Percentiles rank a stretch among this genome's conserved stretches.
Evolutionary conservation across 2,329 filamentous ascomycete genomes (phyloP).

Genomic region (Ilyonectria destructans): DNA sequence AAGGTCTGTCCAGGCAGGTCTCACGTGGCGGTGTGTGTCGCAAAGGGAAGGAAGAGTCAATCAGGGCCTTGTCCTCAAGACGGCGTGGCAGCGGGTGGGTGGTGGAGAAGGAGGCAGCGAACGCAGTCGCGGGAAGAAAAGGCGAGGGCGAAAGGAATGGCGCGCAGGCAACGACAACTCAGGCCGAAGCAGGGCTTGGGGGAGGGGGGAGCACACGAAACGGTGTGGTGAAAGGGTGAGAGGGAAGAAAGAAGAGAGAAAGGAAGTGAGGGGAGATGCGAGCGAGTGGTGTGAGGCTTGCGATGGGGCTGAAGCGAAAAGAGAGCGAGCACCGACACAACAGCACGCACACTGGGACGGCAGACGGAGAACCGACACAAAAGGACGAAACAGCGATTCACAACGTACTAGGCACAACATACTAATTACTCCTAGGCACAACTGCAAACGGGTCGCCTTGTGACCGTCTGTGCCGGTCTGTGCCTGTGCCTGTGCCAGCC

Average conservation of each 20-base stretch:
- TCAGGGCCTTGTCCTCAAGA: slow-evolving; percentile 40
- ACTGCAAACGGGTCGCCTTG: slow-evolving; percentile 1
- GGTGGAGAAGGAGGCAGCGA: slow-evolving; percentile 26
- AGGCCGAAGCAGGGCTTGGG: slow-evolving; percentile 42
- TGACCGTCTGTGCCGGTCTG: neutral
- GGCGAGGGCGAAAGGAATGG: slow-evolving; percentile 36
- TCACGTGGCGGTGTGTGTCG: slow-evolving; percentile 32
- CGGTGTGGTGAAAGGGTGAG: slow-evolving; percentile 37
- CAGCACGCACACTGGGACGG: neutral
- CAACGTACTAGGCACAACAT: neutral
- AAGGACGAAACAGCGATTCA: slow-evolving; percentile 13
- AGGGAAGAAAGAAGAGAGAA: slow-evolving; percentile 26
- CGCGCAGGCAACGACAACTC: slow-evolving; percentile 45
- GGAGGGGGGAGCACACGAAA: slow-evolving; percentile 20
- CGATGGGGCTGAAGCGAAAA: slow-evolving; percentile 17
- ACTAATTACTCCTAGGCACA: neutral
- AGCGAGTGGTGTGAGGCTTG: slow-evolving; percentile 21
- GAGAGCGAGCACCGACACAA: slow-evolving; percentile 6
- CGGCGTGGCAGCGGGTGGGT: slow-evolving; percentile 12
- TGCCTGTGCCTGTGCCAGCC: slow-evolving; percentile 8
- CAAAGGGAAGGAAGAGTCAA: slow-evolving; percentile 23
- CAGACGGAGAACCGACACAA: slow-evolving; percentile 25
- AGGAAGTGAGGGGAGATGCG: slow-evolving; percentile 16
- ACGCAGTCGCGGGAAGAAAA: slow-evolving; percentile 16
- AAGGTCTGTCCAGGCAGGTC: slow-evolving; percentile 26